phyloP scores from a whole-genome alignment of 352 stramenopile species.

The Elongisporangium senticosum region DNA sequence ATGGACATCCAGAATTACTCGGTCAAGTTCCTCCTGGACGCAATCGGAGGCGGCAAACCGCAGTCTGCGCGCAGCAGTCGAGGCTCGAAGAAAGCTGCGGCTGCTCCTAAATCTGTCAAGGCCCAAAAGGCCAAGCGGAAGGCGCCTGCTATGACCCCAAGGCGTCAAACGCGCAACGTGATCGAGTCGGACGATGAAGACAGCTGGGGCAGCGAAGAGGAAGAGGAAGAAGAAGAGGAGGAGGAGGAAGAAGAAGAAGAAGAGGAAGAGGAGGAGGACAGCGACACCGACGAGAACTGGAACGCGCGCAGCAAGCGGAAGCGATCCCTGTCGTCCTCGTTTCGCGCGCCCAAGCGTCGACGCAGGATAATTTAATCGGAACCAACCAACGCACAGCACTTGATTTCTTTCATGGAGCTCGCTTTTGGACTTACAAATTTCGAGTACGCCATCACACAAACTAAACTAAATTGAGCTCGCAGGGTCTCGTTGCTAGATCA shows the following conservation, averaged over 20 bases:
- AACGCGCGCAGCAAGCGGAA: conserved; percentile 23
- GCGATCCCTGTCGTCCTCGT: conserved; percentile 17
- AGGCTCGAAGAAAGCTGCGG: neutral
- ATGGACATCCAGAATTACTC: conserved; percentile 65
- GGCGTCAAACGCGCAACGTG: conserved; percentile 20
- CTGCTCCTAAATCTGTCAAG: conserved; percentile 4
- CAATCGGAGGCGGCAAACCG: conserved; percentile 26
- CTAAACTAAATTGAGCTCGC: neutral
- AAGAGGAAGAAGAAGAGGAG: conserved; percentile 35
- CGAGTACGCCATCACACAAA: neutral
- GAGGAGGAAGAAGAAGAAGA: conserved; percentile 57
- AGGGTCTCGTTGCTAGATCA: neutral
- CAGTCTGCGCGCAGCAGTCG: conserved; percentile 11
- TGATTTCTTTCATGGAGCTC: conserved; percentile 2
- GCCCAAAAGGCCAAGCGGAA: conserved; percentile 19
- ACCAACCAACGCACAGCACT: neutral
- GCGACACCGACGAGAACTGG: conserved; percentile 31
- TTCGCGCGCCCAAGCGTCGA: conserved; percentile 19
- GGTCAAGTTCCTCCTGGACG: conserved; percentile 69
- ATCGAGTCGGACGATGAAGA: conserved; percentile 49
- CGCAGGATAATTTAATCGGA: conserved; percentile 5
- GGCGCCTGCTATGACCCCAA: conserved; percentile 13
- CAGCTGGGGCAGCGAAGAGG: conserved; percentile 40
- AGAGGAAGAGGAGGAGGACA: conserved; percentile 20
- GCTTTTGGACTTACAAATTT: neutral